Evolutionary conservation across 371 early-diverging fungal genomes (phyloP), one percentile per base, ranked within the genome.

Genomic region (Lichtheimia corymbifera): DNA sequence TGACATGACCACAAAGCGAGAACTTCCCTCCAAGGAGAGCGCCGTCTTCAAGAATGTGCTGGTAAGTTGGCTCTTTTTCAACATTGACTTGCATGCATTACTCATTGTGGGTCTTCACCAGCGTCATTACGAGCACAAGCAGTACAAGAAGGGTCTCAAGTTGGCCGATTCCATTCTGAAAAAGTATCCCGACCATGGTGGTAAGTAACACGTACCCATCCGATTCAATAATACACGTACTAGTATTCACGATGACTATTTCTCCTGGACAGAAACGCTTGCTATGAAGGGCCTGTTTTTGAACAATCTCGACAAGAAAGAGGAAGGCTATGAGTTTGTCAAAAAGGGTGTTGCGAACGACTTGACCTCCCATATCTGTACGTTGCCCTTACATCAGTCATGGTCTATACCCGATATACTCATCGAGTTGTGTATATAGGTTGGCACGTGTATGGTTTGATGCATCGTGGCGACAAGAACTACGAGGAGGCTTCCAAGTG

Each of bases 401-500:
- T 22, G 25, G 27, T 35, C 35, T 35, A 35, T 35, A 53, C 7
- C n/a, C 15, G 15, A 25, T 53, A 35, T 18, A 15, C 54, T n/a
- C 11, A 53, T 15, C 17, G 17, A 25, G 27, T 22, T 1, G 15
- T 25, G 52, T 22, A 35, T 17, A 35, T 67, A 94, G 92, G 93
- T 73, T 98, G 99, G 99, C 98, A 98, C 68, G 94, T 97, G 12
- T 93, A 87, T 67, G 99, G 99, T 30, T 76, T 98, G 42, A 71
- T 96, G 63, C 84, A 97, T 66, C 91, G 97, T 44, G 83, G 85
- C 20, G 97, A 97, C 72, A 91, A 90, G 72, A 95, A 97, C 72
- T 97, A 94, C 69, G 93, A 86, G 53, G 96, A 97, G 74, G 96
- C 97, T 2, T 77, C 91, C 49, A 94, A 92, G 73, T 95, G 97